Conservation (phyloP, 2,329 filamentous ascomycete species). For the Colletotrichum sp. region DNA sequence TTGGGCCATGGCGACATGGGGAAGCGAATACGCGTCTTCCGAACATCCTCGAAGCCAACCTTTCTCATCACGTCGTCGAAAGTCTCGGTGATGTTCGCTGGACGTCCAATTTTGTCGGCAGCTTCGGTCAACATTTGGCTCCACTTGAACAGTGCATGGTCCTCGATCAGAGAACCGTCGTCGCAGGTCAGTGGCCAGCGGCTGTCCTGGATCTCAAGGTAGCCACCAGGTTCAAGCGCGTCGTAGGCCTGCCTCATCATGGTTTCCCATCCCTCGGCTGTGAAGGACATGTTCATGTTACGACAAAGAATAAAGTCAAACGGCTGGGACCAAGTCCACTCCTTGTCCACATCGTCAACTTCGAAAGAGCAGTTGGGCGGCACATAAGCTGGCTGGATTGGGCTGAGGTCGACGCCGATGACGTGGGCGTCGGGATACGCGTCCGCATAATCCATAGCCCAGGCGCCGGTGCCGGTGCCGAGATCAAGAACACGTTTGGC, state of each 20-base stretch:
- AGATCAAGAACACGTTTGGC: constrained; percentile 24
- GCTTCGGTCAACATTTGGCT: constrained; percentile 28
- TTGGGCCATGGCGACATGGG: constrained; percentile 32
- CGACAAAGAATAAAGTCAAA: constrained; percentile 39
- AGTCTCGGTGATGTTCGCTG: constrained; percentile 21
- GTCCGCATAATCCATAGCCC: constrained; percentile 5
- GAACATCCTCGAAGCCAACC: background rate
- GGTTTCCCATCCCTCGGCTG: constrained; percentile 16
- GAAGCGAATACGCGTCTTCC: background rate
- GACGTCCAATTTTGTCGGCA: constrained; percentile 31
- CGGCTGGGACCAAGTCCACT: constrained; percentile 19
- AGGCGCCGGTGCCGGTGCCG: background rate
- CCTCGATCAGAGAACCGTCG: constrained; percentile 32
- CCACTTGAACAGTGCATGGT: constrained; percentile 31
- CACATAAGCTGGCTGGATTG: constrained; percentile 37
- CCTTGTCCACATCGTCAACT: constrained; percentile 33
- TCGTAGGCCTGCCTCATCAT: constrained; percentile 25
- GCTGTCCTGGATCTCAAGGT: constrained; percentile 33
- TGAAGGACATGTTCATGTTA: constrained; percentile 32
- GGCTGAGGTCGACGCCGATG: constrained; percentile 34
- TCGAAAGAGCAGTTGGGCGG: constrained; percentile 33
- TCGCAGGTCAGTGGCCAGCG: constrained; percentile 31
- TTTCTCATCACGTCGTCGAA: rapidly evolving
- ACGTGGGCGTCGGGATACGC: background rate
- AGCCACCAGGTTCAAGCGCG: constrained; percentile 35